Evolutionary conservation across 257 asterid species (phyloP).

Genomic region (Oldenlandia corymbosa): DNA sequence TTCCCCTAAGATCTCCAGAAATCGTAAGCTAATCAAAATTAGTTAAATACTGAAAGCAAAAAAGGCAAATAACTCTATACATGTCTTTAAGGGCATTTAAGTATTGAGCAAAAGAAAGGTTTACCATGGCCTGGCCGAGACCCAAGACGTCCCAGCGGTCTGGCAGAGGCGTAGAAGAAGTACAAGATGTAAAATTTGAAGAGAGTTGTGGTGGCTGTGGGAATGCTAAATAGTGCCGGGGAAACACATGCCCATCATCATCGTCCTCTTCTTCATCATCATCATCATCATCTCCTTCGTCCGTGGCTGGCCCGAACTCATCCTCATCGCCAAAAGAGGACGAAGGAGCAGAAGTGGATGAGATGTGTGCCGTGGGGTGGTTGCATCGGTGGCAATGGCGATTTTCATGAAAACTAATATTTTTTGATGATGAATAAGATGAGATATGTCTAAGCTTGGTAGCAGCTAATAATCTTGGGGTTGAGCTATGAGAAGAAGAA

Average conservation of each 20-base stretch:
- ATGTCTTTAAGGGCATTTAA: no score
- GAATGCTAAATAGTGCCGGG: neutral
- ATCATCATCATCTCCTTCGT: neutral
- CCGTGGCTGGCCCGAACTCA: constrained; percentile 7
- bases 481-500: no score
- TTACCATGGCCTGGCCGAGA: constrained; percentile 99
- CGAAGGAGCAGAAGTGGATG: neutral
- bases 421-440: neutral
- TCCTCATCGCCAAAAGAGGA: neutral
- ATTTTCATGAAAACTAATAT: neutral
- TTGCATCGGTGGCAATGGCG: neutral
- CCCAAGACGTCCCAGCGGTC: constrained; percentile 88
- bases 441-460: neutral
- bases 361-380: neutral
- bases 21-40: neutral
- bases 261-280: constrained; percentile 3
- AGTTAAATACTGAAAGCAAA: no score
- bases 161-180: constrained; percentile 33
- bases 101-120: neutral
- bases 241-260: neutral
- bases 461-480: neutral
- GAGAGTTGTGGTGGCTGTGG: neutral
- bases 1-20: no score
- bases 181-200: constrained; percentile 3
- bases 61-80: no score